These are phyloP conservation scores for Nakazawaea anatomiae DNA, from an alignment of 805 yeast species.

Conservation along the genomic window DNA sequence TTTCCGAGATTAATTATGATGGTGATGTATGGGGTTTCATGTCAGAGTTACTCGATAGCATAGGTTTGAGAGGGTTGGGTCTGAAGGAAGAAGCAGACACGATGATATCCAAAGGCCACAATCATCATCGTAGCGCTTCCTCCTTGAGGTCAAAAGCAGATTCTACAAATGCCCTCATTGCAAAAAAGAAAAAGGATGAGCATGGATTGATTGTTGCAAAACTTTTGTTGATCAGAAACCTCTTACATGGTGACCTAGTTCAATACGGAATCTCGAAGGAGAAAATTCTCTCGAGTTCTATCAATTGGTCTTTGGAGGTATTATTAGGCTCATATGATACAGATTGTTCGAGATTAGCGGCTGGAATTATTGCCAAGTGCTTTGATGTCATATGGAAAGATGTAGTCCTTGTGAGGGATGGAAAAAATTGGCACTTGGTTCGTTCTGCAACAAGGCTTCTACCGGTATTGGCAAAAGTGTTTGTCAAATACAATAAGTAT, in stretches of 20 bases:
- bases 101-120: neutral
- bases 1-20: slow-evolving; percentile 33
- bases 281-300: slow-evolving; percentile 37
- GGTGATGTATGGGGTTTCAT: slow-evolving; percentile 34
- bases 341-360: slow-evolving; percentile 60
- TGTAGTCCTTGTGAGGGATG: slow-evolving; percentile 13
- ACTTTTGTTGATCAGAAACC: slow-evolving; percentile 54
- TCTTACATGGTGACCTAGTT: slow-evolving; percentile 35
- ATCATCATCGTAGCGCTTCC: neutral
- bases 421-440: slow-evolving; percentile 29
- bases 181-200: slow-evolving; percentile 40
- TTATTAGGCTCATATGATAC: slow-evolving; percentile 45
- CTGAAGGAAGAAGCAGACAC: slow-evolving; percentile 27
- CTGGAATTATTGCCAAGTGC: slow-evolving; percentile 36
- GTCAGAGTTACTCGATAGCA: slow-evolving; percentile 41
- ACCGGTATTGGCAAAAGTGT: slow-evolving; percentile 46
- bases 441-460: slow-evolving; percentile 45
- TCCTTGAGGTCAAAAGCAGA: slow-evolving; percentile 1
- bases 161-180: slow-evolving; percentile 22
- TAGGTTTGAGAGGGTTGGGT: slow-evolving; percentile 54
- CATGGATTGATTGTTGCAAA: slow-evolving; percentile 52
- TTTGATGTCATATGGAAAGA: slow-evolving; percentile 34
- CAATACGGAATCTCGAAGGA: slow-evolving; percentile 23
- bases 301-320: slow-evolving; percentile 55
- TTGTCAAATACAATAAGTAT: slow-evolving; percentile 46